These are phyloP conservation scores for Sequoiadendron giganteum DNA, from an alignment of 75 land plant species.

Conservation along the genomic window DNA sequence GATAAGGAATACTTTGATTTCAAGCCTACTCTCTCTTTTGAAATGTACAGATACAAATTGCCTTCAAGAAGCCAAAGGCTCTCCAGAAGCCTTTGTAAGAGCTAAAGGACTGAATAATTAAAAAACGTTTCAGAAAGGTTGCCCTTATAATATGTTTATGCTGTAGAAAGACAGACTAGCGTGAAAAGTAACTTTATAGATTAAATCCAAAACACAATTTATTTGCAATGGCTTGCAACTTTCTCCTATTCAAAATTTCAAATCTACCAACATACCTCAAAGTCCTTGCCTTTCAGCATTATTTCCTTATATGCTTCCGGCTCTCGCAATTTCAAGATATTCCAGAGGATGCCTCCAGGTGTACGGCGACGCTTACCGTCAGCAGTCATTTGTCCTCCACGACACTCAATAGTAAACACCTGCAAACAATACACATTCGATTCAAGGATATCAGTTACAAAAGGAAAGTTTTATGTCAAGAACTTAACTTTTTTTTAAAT, in stretches of 20 bases:
- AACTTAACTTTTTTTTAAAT: background rate
- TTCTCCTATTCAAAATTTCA: background rate
- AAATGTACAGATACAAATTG: background rate
- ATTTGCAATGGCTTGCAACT: background rate
- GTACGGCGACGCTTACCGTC: conserved; percentile 71
- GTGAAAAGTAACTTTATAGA: background rate
- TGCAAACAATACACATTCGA: conserved; percentile 22
- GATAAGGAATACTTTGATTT: background rate
- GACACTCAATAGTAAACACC: conserved; percentile 79
- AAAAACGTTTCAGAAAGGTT: background rate
- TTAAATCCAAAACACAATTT: background rate
- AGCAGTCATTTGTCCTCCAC: conserved; percentile 90
- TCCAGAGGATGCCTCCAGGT: conserved; percentile 94
- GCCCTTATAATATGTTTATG: background rate
- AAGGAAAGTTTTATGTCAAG: background rate
- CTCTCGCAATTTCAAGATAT: conserved; percentile 62
- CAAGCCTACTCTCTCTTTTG: background rate
- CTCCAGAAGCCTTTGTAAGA: background rate
- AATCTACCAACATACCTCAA: conserved; percentile 52
- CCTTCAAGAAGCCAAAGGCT: background rate
- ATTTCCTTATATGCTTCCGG: conserved; percentile 81
- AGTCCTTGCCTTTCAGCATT: conserved; percentile 69
- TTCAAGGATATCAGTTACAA: background rate
- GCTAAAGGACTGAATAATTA: background rate
- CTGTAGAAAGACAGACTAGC: background rate